Percentiles rank a stretch among this genome's conserved stretches.
phyloP scores from a whole-genome alignment of 208 protist genomes.

The Zelonia costaricensis region DNA sequence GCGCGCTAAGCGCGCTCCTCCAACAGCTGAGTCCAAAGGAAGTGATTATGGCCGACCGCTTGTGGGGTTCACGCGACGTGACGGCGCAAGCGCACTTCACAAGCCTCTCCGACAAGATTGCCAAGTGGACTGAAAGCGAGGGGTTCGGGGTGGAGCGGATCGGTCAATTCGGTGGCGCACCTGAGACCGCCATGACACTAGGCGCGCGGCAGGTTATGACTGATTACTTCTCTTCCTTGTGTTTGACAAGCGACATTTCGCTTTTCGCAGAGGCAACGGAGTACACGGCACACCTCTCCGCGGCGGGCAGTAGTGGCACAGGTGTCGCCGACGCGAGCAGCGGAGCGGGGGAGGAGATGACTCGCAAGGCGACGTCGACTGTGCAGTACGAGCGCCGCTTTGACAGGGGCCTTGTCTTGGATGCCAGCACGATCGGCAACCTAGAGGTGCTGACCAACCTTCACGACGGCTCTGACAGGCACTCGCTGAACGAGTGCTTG shows the following conservation, averaged over 20 bases:
- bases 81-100: not conserved
- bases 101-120: slow-evolving; percentile 11
- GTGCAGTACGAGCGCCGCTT: slow-evolving; percentile 49
- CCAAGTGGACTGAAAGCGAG: slow-evolving; percentile 65
- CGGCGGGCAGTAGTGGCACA: not conserved
- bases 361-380: slow-evolving; percentile 12
- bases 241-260: slow-evolving; percentile 32
- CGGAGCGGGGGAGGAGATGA: too few relatives aligned
- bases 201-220: slow-evolving; percentile 36
- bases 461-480: slow-evolving; percentile 67
- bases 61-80: not conserved
- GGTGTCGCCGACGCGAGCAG: too few relatives aligned
- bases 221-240: slow-evolving; percentile 53
- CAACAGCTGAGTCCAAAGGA: slow-evolving; percentile 82
- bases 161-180: not conserved
- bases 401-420: slow-evolving; percentile 70
- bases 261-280: slow-evolving; percentile 47
- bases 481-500: slow-evolving; percentile 66
- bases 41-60: slow-evolving; percentile 57
- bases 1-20: slow-evolving; percentile 51
- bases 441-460: slow-evolving; percentile 83
- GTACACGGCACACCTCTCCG: slow-evolving; percentile 55
- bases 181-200: too few relatives aligned
- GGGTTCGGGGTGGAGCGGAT: slow-evolving; percentile 55
- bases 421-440: slow-evolving; percentile 73